These are phyloP conservation scores for Fusarium zealandicum DNA, from an alignment of 2,329 filamentous ascomycete species.

Conservation along the genomic window DNA sequence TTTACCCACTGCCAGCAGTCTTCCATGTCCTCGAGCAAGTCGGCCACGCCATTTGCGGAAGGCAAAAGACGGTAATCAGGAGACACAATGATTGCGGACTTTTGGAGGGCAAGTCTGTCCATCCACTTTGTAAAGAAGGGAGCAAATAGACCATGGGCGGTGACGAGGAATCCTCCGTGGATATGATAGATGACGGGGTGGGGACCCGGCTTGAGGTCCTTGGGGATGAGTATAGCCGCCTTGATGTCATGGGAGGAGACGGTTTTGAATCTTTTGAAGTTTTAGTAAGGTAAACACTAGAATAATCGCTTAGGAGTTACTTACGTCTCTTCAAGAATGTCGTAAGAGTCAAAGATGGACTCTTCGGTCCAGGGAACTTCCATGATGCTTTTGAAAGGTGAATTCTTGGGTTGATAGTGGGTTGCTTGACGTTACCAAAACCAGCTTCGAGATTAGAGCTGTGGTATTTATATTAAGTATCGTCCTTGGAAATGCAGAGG, in stretches of 20 bases:
- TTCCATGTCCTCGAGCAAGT: conserved; percentile 39
- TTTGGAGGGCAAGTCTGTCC: conserved; percentile 32
- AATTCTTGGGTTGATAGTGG: background rate
- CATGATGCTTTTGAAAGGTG: conserved; percentile 13
- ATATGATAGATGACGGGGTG: conserved; percentile 37
- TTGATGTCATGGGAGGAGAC: conserved; percentile 30
- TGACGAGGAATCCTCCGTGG: conserved; percentile 40
- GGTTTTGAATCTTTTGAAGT: conserved; percentile 25
- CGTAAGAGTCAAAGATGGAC: conserved; percentile 30
- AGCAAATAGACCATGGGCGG: conserved; percentile 28
- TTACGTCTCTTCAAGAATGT: conserved; percentile 29
- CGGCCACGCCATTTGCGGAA: conserved; percentile 34
- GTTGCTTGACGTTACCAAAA: background rate
- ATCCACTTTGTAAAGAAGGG: conserved; percentile 39
- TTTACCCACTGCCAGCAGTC: conserved; percentile 41
- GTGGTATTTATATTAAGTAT: background rate
- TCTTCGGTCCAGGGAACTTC: conserved; percentile 25
- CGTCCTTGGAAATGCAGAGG: no score
- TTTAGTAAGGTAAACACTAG: background rate
- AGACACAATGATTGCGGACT: conserved; percentile 38
- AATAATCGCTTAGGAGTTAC: background rate
- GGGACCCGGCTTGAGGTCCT: conserved; percentile 29
- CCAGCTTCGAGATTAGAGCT: background rate
- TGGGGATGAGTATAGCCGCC: conserved; percentile 38
- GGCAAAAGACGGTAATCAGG: conserved; percentile 39